Evolutionary conservation across 495 filamentous ascomycete genomes (phyloP).

Genomic region (Penicillium canariense): DNA sequence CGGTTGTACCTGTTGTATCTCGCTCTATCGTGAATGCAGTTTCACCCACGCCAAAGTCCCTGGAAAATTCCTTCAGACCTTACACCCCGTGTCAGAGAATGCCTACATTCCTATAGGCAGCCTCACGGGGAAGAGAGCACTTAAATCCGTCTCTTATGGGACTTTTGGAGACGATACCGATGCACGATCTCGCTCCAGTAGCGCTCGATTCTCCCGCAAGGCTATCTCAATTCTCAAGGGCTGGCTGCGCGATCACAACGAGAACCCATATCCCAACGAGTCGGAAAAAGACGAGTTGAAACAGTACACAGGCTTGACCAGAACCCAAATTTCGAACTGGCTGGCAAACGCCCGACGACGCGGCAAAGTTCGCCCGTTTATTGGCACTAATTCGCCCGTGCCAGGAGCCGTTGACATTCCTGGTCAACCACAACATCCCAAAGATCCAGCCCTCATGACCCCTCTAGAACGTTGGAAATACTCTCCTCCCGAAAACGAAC

Average conservation of each 20-base stretch:
- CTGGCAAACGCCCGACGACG: slow-evolving; percentile 80
- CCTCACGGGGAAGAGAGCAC: slow-evolving; percentile 38
- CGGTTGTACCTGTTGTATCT: slow-evolving; percentile 76
- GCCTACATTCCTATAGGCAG: slow-evolving; percentile 35
- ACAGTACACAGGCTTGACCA: slow-evolving; percentile 67
- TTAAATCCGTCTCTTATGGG: slow-evolving; percentile 41
- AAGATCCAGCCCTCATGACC: slow-evolving; percentile 63
- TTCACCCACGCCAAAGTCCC: slow-evolving; percentile 54
- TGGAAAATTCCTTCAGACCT: slow-evolving; percentile 48
- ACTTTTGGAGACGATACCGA: slow-evolving; percentile 37
- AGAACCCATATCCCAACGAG: slow-evolving; percentile 79
- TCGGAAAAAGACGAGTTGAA: slow-evolving; percentile 75
- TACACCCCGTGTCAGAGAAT: slow-evolving; percentile 52
- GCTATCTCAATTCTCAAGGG: slow-evolving; percentile 71
- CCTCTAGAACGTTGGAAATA: slow-evolving; percentile 83
- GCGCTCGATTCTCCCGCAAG: slow-evolving; percentile 67
- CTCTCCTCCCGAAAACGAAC: slow-evolving; percentile 85
- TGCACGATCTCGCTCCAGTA: slow-evolving; percentile 51
- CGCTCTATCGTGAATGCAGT: slow-evolving; percentile 71
- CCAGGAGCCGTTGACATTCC: slow-evolving; percentile 69
- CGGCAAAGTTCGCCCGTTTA: slow-evolving; percentile 62
- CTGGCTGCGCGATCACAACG: slow-evolving; percentile 72
- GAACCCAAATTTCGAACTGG: slow-evolving; percentile 81
- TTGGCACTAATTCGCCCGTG: slow-evolving; percentile 57
- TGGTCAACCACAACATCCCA: slow-evolving; percentile 31